Conservation (phyloP, 2,329 filamentous ascomycete species). For the Fusarium agapanthi region DNA sequence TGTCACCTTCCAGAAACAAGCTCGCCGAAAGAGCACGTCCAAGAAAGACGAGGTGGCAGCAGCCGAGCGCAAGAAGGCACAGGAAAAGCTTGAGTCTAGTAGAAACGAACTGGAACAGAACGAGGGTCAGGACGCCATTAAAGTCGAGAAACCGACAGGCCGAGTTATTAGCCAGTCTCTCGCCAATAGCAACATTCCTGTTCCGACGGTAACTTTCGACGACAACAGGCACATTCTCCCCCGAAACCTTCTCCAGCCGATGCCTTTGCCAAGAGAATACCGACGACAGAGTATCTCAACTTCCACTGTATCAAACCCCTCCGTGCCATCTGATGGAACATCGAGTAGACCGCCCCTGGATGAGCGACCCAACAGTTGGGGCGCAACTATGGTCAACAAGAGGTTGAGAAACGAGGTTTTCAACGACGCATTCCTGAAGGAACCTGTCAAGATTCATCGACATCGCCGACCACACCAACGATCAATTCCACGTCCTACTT, state of each 20-base stretch:
- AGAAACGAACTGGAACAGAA: slow-evolving; percentile 29
- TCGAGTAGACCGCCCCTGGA: slow-evolving; percentile 54
- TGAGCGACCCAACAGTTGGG: slow-evolving; percentile 76
- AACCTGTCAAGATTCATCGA: slow-evolving; percentile 81
- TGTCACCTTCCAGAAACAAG: slow-evolving; percentile 89
- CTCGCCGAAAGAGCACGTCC: slow-evolving; percentile 68
- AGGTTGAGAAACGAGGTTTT: slow-evolving; percentile 89
- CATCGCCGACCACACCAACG: slow-evolving; percentile 77
- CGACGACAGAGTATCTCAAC: slow-evolving; percentile 48
- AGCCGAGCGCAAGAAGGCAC: slow-evolving; percentile 49
- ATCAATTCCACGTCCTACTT: slow-evolving; percentile 64
- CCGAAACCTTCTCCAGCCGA: slow-evolving; percentile 77
- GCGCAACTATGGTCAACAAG: slow-evolving; percentile 90
- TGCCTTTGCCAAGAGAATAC: slow-evolving; percentile 49
- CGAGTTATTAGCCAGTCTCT: slow-evolving; percentile 78
- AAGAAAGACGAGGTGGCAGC: slow-evolving; percentile 58
- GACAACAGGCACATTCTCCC: slow-evolving; percentile 95
- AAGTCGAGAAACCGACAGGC: slow-evolving; percentile 30
- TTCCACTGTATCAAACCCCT: slow-evolving; percentile 32
- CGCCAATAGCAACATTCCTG: slow-evolving; percentile 67
- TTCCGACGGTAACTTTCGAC: slow-evolving; percentile 91
- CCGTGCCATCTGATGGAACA: slow-evolving; percentile 4
- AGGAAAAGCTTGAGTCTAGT: slow-evolving; percentile 40
- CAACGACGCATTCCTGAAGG: slow-evolving; percentile 88
- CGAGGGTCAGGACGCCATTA: slow-evolving; percentile 9